A percentile compares a stretch with the other conserved stretches of the same genome.
Evolutionary conservation across 164 flowering plant genomes (phyloP).

Genomic region (Vitis vinifera): DNA sequence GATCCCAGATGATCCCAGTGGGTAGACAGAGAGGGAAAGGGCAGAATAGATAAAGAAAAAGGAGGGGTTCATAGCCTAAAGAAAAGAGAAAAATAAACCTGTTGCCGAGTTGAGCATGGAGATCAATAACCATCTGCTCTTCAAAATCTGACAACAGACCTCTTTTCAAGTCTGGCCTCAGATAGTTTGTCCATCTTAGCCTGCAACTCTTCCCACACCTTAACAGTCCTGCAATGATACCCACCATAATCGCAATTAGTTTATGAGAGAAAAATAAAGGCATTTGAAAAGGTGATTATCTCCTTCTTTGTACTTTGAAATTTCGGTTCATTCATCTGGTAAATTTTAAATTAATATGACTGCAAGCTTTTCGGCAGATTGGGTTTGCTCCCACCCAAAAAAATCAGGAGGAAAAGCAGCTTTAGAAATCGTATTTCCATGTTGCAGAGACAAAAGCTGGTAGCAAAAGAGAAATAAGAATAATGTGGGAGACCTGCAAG

Average conservation of each 20-base stretch:
- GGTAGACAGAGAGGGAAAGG: neutral
- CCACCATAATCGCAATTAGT: neutral
- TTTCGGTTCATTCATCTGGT: no score
- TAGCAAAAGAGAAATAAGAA: neutral
- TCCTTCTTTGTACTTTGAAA: no score
- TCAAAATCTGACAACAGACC: conserved; percentile 64
- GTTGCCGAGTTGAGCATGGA: conserved; percentile 71
- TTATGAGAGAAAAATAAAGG: no score
- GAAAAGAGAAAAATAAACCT: conserved; percentile 31
- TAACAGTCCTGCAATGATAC: conserved; percentile 44
- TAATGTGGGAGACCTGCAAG: conserved; percentile 49
- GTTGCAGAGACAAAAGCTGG: neutral
- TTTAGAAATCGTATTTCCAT: no score
- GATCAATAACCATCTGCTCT: conserved; percentile 70
- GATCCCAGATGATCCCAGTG: no score
- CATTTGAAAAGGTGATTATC: no score
- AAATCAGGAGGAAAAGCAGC: no score
- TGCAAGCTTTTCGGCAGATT: no score
- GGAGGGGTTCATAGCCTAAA: no score
- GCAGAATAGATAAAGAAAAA: no score
- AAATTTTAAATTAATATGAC: no score
- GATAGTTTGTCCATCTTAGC: conserved; percentile 72
- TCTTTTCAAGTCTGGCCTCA: conserved; percentile 73
- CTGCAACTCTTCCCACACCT: conserved; percentile 80
- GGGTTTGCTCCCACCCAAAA: no score